phyloP scores from a whole-genome alignment of 208 protist species.

The Crithidia mellificae region DNA sequence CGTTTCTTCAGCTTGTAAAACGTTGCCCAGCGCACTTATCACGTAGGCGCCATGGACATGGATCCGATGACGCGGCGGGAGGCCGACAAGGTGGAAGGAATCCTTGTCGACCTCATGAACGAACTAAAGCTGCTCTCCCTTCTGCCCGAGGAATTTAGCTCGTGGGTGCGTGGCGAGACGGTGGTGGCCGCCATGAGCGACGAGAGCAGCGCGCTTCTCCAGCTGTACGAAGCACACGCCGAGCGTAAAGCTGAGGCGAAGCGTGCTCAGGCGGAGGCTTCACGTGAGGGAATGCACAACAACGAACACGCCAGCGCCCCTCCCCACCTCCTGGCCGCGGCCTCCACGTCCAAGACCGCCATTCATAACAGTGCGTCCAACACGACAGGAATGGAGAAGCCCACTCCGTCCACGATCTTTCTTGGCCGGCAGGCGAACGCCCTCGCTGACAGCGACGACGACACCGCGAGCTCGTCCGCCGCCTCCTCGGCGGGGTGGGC shows the following conservation, averaged over 20 bases:
- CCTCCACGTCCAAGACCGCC: too few relatives aligned
- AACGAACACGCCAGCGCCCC: not conserved
- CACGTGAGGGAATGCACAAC: too few relatives aligned
- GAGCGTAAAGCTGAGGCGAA: constrained; percentile 1
- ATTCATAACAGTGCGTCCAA: too few relatives aligned
- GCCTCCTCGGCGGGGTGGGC: not conserved
- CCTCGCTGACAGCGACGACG: too few relatives aligned
- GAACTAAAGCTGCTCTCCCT: constrained; percentile 71
- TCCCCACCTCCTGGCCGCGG: not conserved
- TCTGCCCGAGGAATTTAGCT: constrained; percentile 64
- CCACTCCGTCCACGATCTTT: not conserved
- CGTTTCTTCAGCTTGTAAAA: constrained; percentile 7
- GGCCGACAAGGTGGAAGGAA: constrained; percentile 74
- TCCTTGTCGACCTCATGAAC: constrained; percentile 66
- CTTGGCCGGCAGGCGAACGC: not conserved
- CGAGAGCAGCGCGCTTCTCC: constrained; percentile 19
- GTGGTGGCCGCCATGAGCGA: constrained; percentile 36
- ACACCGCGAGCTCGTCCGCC: constrained; percentile 1
- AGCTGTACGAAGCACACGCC: constrained; percentile 26
- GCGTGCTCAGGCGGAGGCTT: not conserved
- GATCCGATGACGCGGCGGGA: constrained; percentile 80
- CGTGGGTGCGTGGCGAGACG: constrained; percentile 67
- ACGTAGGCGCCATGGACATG: constrained; percentile 76
- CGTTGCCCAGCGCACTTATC: too few relatives aligned
- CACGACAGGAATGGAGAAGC: not conserved